Base-by-base conservation (phyloP, 441 rosid genomes). In the Flueggea neowawraea region DNA sequence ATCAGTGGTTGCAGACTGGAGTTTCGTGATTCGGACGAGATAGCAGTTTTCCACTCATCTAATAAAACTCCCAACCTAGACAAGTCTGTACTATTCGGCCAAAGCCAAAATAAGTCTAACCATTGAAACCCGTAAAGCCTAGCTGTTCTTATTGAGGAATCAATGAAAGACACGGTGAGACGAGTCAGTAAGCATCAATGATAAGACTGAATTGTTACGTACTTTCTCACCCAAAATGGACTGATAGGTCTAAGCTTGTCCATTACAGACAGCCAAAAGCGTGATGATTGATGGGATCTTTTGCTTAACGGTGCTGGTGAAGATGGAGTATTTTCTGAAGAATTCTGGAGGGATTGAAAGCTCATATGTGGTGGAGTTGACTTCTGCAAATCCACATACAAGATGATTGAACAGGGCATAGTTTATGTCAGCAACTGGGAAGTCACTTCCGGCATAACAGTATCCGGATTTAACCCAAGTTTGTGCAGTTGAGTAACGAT, bases 21-120 rank as follows among this genome's bases (percentile, higher is more conserved):
- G 15, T 60, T 69, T 62, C 60, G 62, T 0, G 73, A 44, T 56
- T 82, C 84, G 1, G 67, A 72, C 45, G 44, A 39, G 17, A 82
- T 52, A 6, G 82, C 76, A 49, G 65, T 70, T 57, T 75, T 64
- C 82, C 84, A 82, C 55, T 82, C 86, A n/a, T 76, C 73, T 1
- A 80, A 51, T 11, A 82, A 50, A 55, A 32, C 16, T 6, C 70
- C 77, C 3, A 78, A 17, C 15, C 48, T 54, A 6, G 53, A 9
- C 70, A 71, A 33, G 60, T 81, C 76, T 12, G 67, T 54, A 52
- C 68, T 58, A 36, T 72, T 65, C 44, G 81, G 81, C 68, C 68
- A 70, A 10, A 68, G 3, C 66, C 80, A 68, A 16, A 33, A 45
- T 36, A 75, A 58, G 58, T 80, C 83, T 9, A 83, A 59, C 16